These are phyloP conservation scores for Tuber indicum DNA, from an alignment of 495 filamentous ascomycete genomes.

Conservation along the genomic window DNA sequence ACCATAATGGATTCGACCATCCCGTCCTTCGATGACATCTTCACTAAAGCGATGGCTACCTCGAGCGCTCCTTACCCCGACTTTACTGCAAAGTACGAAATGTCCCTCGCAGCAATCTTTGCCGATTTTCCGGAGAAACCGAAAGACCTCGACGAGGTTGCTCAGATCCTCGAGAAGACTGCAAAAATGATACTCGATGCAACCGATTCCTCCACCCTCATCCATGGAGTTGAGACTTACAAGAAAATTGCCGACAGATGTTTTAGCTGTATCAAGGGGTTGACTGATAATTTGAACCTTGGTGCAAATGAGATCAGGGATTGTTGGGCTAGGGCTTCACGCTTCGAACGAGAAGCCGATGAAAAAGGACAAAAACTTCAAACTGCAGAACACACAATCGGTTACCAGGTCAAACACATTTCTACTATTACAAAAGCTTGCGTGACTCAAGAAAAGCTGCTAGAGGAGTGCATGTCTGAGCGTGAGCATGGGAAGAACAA, in stretches of 20 bases:
- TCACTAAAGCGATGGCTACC: not conserved
- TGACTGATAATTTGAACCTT: constrained; percentile 1
- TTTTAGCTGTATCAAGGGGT: not conserved
- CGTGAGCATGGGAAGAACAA: not conserved
- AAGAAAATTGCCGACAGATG: not conserved
- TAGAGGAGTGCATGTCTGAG: not conserved
- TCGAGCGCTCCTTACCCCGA: constrained; percentile 1
- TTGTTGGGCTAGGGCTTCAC: not conserved
- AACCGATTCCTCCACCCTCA: not conserved
- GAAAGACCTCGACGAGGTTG: not conserved
- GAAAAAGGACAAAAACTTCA: not conserved
- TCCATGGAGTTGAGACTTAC: not conserved
- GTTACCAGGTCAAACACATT: not conserved
- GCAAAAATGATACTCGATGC: not conserved
- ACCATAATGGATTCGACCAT: not conserved
- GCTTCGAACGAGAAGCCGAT: not conserved
- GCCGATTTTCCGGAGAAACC: not conserved
- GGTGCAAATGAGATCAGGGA: not conserved
- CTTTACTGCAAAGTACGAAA: not conserved
- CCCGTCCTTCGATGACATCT: not conserved
- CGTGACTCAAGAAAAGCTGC: not conserved
- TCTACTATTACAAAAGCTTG: not conserved
- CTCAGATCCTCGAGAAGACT: not conserved
- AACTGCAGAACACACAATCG: not conserved
- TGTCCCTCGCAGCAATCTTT: not conserved